Evolutionary conservation across 1,284 basidiomycete genomes (phyloP).

Genomic region (Somion occarium): DNA sequence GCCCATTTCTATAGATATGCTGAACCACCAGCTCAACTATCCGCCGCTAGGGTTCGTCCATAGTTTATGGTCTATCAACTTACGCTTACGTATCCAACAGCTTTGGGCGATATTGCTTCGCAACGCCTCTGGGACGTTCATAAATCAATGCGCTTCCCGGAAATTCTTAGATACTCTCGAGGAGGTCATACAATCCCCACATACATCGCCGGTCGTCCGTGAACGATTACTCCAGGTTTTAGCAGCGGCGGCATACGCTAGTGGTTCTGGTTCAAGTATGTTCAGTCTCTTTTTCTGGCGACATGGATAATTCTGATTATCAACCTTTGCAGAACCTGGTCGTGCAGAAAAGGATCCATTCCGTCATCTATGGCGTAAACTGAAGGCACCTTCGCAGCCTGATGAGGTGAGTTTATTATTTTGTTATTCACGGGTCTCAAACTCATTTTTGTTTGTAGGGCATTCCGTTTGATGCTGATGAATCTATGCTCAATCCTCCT

Average conservation of each 20-base stretch:
- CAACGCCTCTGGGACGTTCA: constrained; percentile 62
- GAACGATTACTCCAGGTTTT: constrained; percentile 70
- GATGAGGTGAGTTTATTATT: constrained; percentile 45
- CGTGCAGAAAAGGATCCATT: constrained; percentile 46
- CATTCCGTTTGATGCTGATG: constrained; percentile 67
- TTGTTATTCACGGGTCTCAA: background rate
- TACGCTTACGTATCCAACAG: constrained; percentile 30
- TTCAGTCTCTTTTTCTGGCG: constrained; percentile 11
- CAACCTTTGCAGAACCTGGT: constrained; percentile 1
- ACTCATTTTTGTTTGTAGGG: constrained; percentile 43
- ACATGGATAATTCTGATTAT: background rate
- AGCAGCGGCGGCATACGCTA: constrained; percentile 66
- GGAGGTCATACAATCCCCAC: constrained; percentile 52
- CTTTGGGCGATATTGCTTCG: constrained; percentile 83
- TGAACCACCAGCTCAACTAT: constrained; percentile 63
- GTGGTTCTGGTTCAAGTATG: constrained; percentile 42
- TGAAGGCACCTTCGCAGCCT: constrained; percentile 66
- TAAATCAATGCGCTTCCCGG: constrained; percentile 62
- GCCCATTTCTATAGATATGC: constrained; percentile 45
- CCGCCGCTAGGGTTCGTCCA: constrained; percentile 58
- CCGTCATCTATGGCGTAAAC: constrained; percentile 59
- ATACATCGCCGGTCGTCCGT: constrained; percentile 66
- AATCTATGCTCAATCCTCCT: constrained; percentile 73
- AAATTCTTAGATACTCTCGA: constrained; percentile 76
- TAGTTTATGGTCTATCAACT: background rate